Evolutionary conservation across 2,329 filamentous ascomycete species (phyloP).

Genomic region (Cordyceps fumosorosea): DNA sequence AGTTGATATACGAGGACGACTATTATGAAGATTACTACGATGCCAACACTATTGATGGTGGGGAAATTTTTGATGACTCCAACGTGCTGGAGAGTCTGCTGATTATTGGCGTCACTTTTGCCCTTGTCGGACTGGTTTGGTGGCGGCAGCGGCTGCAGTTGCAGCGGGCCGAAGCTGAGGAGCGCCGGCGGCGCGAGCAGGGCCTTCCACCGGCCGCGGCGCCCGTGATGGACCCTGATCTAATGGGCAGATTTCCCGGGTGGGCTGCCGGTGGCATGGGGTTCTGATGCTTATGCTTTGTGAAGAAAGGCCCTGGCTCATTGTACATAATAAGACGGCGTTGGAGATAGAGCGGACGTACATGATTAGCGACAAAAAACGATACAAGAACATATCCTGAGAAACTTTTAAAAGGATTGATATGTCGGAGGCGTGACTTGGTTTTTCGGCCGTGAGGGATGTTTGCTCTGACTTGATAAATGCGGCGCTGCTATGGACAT

Average conservation of each 20-base stretch:
- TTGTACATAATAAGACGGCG: conserved; percentile 7
- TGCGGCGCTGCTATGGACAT: background rate
- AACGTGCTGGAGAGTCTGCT: conserved; percentile 78
- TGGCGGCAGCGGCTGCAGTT: conserved; percentile 67
- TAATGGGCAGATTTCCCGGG: conserved; percentile 25
- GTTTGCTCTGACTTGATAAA: background rate
- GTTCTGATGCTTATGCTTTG: conserved; percentile 18
- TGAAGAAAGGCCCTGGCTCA: background rate
- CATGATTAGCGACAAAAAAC: background rate
- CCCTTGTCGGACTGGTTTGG: conserved; percentile 72
- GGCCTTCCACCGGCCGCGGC: conserved; percentile 22
- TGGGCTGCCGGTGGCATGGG: conserved; percentile 33
- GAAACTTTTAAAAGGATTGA: background rate
- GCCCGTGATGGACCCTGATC: conserved; percentile 17
- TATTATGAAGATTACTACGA: conserved; percentile 49
- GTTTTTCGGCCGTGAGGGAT: background rate
- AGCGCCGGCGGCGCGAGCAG: conserved; percentile 27
- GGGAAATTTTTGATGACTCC: conserved; percentile 65
- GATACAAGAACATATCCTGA: background rate
- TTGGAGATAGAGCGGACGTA: background rate
- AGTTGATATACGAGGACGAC: conserved; percentile 57
- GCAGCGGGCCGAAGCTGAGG: conserved; percentile 34
- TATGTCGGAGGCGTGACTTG: background rate
- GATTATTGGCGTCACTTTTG: conserved; percentile 70
- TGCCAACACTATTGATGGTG: conserved; percentile 44